phyloP scores from a whole-genome alignment of 1,284 basidiomycete species.

The Sanghuangporus weigelae region DNA sequence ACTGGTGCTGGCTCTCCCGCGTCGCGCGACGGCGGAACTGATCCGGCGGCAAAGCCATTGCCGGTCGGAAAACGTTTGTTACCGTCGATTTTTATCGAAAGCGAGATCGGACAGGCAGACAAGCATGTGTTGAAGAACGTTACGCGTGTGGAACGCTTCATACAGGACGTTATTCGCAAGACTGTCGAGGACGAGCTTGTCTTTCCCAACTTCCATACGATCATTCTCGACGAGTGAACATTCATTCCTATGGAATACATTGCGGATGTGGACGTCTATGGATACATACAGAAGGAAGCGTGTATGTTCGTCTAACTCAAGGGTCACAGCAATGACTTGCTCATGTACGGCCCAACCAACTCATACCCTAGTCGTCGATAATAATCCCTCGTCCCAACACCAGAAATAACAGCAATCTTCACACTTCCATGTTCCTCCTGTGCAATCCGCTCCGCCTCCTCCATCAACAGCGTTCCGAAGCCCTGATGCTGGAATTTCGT shows the following conservation, averaged over 20 bases:
- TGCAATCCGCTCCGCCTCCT: constrained; percentile 98
- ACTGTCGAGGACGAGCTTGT: constrained; percentile 92
- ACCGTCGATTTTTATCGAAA: constrained; percentile 92
- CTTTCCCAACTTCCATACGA: constrained; percentile 90
- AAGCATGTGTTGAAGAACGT: constrained; percentile 97
- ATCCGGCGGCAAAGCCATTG: constrained; percentile 45
- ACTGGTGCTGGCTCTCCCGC: constrained; percentile 31
- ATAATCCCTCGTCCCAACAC: constrained; percentile 94
- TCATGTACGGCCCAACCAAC: constrained; percentile 97
- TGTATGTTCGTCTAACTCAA: constrained; percentile 9
- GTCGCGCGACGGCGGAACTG: constrained; percentile 30
- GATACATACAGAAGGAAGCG: not conserved
- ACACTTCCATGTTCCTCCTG: constrained; percentile 93
- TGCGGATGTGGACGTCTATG: not conserved
- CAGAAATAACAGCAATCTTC: constrained; percentile 95
- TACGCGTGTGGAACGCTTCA: constrained; percentile 92
- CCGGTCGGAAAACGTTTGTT: constrained; percentile 82
- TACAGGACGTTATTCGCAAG: constrained; percentile 91
- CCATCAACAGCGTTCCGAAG: constrained; percentile 97
- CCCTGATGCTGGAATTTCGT: constrained; percentile 99
- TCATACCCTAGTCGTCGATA: constrained; percentile 91
- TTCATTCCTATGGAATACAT: not conserved
- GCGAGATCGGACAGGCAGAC: constrained; percentile 93
- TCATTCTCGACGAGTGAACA: constrained; percentile 50
- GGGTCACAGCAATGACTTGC: constrained; percentile 56